A percentile compares a stretch with the other conserved stretches of the same genome.
Evolutionary conservation across 495 filamentous ascomycete species (phyloP).

Genomic region (Cudoniella acicularis): DNA sequence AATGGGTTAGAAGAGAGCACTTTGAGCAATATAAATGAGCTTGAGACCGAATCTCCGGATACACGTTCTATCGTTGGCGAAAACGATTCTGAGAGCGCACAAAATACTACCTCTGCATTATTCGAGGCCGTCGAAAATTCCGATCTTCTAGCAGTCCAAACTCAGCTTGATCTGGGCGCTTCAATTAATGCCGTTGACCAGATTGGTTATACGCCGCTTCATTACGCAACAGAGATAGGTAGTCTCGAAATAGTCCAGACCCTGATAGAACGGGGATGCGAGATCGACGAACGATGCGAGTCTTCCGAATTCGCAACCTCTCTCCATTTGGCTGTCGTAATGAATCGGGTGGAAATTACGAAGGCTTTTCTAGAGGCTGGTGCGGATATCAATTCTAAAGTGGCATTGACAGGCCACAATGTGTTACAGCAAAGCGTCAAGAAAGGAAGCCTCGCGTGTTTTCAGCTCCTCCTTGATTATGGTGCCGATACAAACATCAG

Average conservation of each 20-base stretch:
- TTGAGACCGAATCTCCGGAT: background rate
- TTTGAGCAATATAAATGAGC: too few species aligned
- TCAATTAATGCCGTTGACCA: background rate
- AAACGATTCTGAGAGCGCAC: background rate
- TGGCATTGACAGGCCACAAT: too few species aligned
- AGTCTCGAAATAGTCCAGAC: background rate
- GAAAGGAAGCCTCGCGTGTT: too few species aligned
- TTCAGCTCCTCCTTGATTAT: too few species aligned
- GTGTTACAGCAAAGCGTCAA: too few species aligned
- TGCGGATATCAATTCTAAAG: too few species aligned
- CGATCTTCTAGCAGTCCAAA: background rate
- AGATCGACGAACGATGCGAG: background rate
- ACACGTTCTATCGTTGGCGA: background rate
- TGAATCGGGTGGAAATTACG: background rate
- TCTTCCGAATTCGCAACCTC: background rate
- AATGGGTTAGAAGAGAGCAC: background rate
- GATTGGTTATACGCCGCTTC: background rate
- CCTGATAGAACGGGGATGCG: background rate
- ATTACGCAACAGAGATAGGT: background rate
- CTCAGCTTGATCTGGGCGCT: background rate
- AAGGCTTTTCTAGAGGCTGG: background rate
- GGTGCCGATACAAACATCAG: too few species aligned
- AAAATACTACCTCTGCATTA: background rate
- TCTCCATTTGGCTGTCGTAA: background rate
- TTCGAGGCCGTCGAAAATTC: background rate